Evolutionary conservation across 2,329 filamentous ascomycete genomes (phyloP).

Genomic region (Sclerotinia sclerotiorum): DNA sequence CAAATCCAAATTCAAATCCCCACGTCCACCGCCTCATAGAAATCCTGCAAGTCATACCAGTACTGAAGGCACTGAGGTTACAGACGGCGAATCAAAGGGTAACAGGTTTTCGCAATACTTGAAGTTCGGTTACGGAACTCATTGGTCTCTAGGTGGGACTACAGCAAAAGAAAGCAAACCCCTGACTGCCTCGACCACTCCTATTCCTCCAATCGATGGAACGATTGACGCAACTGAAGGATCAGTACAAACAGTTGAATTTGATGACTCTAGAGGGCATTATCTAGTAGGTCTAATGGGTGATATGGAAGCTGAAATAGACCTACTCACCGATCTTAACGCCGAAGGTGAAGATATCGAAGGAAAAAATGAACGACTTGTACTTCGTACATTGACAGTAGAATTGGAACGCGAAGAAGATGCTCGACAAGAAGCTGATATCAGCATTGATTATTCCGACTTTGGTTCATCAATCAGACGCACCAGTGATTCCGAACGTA

Average conservation of each 20-base stretch:
- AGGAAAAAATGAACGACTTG: slow-evolving; percentile 53
- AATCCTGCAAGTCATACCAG: slow-evolving; percentile 28
- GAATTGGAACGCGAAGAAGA: slow-evolving; percentile 53
- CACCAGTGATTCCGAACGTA: slow-evolving; percentile 32
- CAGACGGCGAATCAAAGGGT: slow-evolving; percentile 33
- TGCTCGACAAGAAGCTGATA: slow-evolving; percentile 47
- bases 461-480: slow-evolving; percentile 24
- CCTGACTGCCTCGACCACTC: neutral
- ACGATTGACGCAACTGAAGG: slow-evolving; percentile 6
- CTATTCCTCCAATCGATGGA: slow-evolving; percentile 1
- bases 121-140: slow-evolving; percentile 67
- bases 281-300: slow-evolving; percentile 71
- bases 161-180: slow-evolving; percentile 22
- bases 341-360: slow-evolving; percentile 18
- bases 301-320: slow-evolving; percentile 53
- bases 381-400: slow-evolving; percentile 66
- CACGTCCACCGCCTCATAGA: slow-evolving; percentile 26
- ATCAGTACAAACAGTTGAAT: slow-evolving; percentile 3
- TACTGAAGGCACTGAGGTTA: slow-evolving; percentile 21
- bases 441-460: slow-evolving; percentile 47
- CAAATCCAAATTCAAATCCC: neutral
- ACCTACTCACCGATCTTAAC: slow-evolving; percentile 18
- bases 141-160: slow-evolving; percentile 54
- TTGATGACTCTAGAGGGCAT: slow-evolving; percentile 44
- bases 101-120: slow-evolving; percentile 60